phyloP scores from a whole-genome alignment of 148 eudicot genomes.

The Rhododendron simsii region DNA sequence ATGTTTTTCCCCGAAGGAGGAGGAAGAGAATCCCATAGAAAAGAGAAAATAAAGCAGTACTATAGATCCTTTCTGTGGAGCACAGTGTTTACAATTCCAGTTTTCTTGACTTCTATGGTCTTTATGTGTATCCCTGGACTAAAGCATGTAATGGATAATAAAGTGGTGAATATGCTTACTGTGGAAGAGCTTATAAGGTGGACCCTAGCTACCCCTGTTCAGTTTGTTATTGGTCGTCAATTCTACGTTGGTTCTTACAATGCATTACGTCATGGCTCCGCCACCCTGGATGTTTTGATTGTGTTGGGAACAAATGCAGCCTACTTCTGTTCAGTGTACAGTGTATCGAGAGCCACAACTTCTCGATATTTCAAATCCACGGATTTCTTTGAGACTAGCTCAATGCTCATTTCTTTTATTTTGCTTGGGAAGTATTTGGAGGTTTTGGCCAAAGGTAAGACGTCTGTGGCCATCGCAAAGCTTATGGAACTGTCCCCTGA shows the following conservation, averaged over 20 bases:
- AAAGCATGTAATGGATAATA: conserved; percentile 53
- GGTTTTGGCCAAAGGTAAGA: conserved; percentile 87
- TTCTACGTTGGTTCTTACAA: conserved; percentile 84
- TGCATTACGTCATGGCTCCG: conserved; percentile 71
- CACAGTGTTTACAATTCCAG: conserved; percentile 74
- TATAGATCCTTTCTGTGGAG: conserved; percentile 73
- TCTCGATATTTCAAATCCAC: conserved; percentile 56
- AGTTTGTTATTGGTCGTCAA: conserved; percentile 72
- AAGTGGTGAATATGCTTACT: conserved; percentile 65
- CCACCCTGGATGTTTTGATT: conserved; percentile 95
- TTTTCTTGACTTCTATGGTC: conserved; percentile 81
- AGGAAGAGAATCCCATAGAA: conserved; percentile 55
- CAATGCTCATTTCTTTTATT: conserved; percentile 92
- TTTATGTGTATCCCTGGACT: conserved; percentile 82
- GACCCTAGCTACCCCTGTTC: conserved; percentile 85
- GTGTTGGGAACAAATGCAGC: conserved; percentile 96
- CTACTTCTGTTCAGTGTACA: conserved; percentile 84
- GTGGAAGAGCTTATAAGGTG: conserved; percentile 76
- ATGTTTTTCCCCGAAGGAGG: conserved; percentile 61
- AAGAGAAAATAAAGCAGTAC: conserved; percentile 57
- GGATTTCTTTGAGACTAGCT: conserved; percentile 90
- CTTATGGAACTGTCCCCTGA: conserved; percentile 92
- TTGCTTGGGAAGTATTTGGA: conserved; percentile 92
- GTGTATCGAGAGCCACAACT: conserved; percentile 67
- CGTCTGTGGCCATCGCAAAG: conserved; percentile 94